phyloP scores from a whole-genome alignment of 2,329 filamentous ascomycete species.

The Neopestalotiopsis sp. region DNA sequence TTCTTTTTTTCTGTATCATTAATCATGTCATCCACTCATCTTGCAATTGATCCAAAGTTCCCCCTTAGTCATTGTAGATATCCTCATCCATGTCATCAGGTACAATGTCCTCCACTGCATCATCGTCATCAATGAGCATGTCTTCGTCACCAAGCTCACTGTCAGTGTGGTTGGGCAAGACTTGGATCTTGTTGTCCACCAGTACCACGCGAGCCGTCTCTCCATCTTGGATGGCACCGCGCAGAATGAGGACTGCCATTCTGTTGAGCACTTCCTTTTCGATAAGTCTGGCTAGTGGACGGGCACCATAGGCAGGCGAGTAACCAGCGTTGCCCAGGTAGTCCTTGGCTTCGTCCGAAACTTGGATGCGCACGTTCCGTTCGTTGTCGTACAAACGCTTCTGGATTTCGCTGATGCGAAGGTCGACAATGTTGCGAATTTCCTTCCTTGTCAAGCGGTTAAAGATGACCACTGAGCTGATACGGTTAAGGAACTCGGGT shows the following conservation, averaged over 20 bases:
- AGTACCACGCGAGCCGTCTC: constrained; percentile 82
- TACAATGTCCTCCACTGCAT: constrained; percentile 72
- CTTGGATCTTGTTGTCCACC: constrained; percentile 77
- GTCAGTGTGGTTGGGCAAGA: constrained; percentile 80
- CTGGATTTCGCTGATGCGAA: constrained; percentile 88
- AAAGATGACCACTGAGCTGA: constrained; percentile 96
- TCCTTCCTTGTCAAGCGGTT: constrained; percentile 90
- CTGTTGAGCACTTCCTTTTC: constrained; percentile 97
- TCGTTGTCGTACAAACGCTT: constrained; percentile 85
- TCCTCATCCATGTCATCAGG: constrained; percentile 67
- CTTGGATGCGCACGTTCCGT: constrained; percentile 83
- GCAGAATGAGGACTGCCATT: constrained; percentile 87
- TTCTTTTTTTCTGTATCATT: constrained; percentile 14
- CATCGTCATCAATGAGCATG: constrained; percentile 74
- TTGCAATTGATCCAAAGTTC: background rate
- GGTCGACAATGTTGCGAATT: constrained; percentile 94
- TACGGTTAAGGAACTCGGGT: constrained; percentile 97
- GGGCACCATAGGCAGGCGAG: constrained; percentile 91
- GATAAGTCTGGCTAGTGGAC: constrained; percentile 86
- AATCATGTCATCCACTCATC: constrained; percentile 10
- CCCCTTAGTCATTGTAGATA: constrained; percentile 44
- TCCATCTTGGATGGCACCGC: constrained; percentile 83
- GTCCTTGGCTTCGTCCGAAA: constrained; percentile 85
- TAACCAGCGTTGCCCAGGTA: constrained; percentile 92
- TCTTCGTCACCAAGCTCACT: constrained; percentile 65